phyloP scores from a whole-genome alignment of 2,329 filamentous ascomycete genomes.

The Xylariaceae sp. region DNA sequence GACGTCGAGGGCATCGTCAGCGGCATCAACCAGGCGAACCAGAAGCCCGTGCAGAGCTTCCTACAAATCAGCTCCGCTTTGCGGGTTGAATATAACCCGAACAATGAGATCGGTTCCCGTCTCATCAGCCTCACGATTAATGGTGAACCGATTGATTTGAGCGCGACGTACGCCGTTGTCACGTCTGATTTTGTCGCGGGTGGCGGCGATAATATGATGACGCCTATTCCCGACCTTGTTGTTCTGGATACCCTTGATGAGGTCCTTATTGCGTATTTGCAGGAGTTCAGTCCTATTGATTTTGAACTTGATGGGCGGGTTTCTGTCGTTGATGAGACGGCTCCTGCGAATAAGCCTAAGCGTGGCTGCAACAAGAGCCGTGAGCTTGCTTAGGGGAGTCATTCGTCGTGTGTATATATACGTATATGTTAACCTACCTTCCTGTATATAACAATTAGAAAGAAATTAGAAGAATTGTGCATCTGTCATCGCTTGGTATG shows the following conservation, averaged over 20 bases:
- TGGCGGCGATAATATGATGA: conserved; percentile 58
- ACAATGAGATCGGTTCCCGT: conserved; percentile 42
- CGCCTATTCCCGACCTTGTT: conserved; percentile 32
- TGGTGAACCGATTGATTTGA: conserved; percentile 42
- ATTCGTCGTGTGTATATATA: not conserved
- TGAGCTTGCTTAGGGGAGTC: too few relatives aligned
- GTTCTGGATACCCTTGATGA: conserved; percentile 47
- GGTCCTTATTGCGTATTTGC: conserved; percentile 45
- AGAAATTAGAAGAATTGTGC: too few relatives aligned
- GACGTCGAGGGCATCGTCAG: conserved; percentile 56
- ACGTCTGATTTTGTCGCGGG: conserved; percentile 59
- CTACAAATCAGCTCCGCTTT: conserved; percentile 57
- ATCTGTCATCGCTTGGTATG: too few relatives aligned
- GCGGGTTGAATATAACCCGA: conserved; percentile 52
- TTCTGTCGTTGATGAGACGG: conserved; percentile 13
- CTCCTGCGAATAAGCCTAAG: too few relatives aligned
- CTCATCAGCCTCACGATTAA: conserved; percentile 50
- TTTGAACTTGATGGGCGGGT: conserved; percentile 47
- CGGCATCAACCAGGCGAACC: conserved; percentile 50
- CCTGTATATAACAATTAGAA: too few relatives aligned
- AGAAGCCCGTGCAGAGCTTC: conserved; percentile 49
- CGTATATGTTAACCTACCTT: too few relatives aligned
- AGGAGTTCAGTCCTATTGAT: conserved; percentile 43
- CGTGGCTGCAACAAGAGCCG: too few relatives aligned
- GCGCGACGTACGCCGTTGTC: conserved; percentile 49